phyloP scores from a whole-genome alignment of 2,329 filamentous ascomycete species.

The Penicillium frequentans region DNA sequence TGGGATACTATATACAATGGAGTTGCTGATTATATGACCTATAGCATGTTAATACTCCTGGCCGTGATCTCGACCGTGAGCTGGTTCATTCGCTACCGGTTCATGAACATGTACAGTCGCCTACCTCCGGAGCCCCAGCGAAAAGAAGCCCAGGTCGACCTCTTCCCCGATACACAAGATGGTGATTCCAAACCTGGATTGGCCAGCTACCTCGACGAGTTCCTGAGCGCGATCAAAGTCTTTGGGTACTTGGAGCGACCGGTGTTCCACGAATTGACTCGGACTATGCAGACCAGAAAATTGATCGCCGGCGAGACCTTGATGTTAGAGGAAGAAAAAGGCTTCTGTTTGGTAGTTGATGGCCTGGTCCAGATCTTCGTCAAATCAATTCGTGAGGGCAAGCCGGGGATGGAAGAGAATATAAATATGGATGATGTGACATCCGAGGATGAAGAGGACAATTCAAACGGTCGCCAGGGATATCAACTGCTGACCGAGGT shows the following conservation, averaged over 20 bases:
- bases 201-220: slow-evolving; percentile 96
- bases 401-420: slow-evolving; percentile 41
- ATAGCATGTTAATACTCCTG: slow-evolving; percentile 72
- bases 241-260: slow-evolving; percentile 96
- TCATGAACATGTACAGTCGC: slow-evolving; percentile 94
- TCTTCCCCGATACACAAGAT: slow-evolving; percentile 92
- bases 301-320: slow-evolving; percentile 94
- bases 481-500: slow-evolving; percentile 97
- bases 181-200: slow-evolving; percentile 86
- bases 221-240: slow-evolving; percentile 96
- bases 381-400: slow-evolving; percentile 68
- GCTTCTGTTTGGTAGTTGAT: slow-evolving; percentile 96
- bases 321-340: slow-evolving; percentile 94
- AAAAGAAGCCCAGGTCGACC: slow-evolving; percentile 91
- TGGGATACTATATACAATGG: neutral
- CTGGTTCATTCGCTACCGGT: slow-evolving; percentile 93
- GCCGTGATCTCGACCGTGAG: slow-evolving; percentile 79
- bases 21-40: neutral
- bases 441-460: slow-evolving; percentile 68
- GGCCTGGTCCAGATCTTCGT: slow-evolving; percentile 97
- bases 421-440: slow-evolving; percentile 48
- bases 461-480: slow-evolving; percentile 67
- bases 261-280: slow-evolving; percentile 94
- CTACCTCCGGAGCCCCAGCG: slow-evolving; percentile 91
- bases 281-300: slow-evolving; percentile 97